A percentile compares a stretch with the other conserved stretches of the same genome.
phyloP scores from a whole-genome alignment of 106 monocot species.

The Dendrobium chrysotoxum region DNA sequence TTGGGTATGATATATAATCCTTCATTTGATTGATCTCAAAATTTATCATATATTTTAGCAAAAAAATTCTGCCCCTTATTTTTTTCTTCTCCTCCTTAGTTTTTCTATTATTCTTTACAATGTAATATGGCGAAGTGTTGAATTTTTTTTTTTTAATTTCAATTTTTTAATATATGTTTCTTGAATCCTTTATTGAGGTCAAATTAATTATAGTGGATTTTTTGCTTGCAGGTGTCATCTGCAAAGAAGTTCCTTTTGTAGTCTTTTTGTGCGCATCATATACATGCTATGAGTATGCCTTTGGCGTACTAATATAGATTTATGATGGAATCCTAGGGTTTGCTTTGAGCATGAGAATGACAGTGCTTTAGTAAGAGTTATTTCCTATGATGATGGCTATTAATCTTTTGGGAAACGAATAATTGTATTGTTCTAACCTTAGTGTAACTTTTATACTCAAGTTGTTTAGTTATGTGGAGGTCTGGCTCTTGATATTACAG shows the following conservation, averaged over 20 bases:
- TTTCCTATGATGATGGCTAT: background rate
- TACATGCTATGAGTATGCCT: background rate
- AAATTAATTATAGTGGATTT: background rate
- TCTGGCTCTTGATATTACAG: background rate
- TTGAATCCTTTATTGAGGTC: background rate
- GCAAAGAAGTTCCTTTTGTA: slow-evolving; percentile 10
- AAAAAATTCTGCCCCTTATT: background rate
- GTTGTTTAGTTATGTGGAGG: background rate
- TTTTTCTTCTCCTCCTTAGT: background rate
- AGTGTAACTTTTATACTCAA: background rate
- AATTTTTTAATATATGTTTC: background rate
- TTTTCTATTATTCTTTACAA: background rate
- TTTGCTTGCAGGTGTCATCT: slow-evolving; percentile 12
- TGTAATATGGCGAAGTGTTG: background rate
- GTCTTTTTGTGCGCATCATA: background rate
- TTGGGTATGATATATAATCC: background rate
- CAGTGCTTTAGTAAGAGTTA: background rate
- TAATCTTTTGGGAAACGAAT: background rate
- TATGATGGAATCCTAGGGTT: background rate
- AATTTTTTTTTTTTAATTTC: background rate
- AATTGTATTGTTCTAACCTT: background rate
- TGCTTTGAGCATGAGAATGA: background rate
- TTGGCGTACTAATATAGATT: background rate
- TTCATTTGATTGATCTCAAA: background rate
- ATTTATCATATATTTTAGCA: background rate